Percentiles rank a stretch among this genome's conserved stretches.
Conservation (phyloP, 352 stramenopile genomes). For the Phytophthora sp. region DNA sequence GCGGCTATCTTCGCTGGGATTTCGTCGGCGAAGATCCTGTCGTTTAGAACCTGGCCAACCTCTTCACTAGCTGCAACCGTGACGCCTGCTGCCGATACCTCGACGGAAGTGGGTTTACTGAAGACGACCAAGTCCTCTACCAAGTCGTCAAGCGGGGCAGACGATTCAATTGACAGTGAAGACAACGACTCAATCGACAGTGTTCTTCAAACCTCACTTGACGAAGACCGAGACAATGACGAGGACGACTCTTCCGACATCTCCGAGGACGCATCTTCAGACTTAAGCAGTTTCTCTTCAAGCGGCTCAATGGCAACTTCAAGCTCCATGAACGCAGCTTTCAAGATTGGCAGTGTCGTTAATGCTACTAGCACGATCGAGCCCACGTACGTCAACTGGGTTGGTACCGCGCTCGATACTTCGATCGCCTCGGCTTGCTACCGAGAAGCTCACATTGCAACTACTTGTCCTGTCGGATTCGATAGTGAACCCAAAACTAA, state of each 20-base stretch:
- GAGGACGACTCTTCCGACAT: not conserved
- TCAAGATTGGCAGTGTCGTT: slow-evolving; percentile 8
- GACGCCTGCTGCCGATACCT: not conserved
- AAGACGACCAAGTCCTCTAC: not conserved
- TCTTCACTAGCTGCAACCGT: slow-evolving; percentile 15
- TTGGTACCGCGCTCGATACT: slow-evolving; percentile 29
- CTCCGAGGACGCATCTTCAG: not conserved
- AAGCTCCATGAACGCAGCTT: slow-evolving; percentile 6
- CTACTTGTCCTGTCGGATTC: slow-evolving; percentile 28
- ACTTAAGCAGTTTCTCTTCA: not conserved
- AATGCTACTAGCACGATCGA: slow-evolving; percentile 34
- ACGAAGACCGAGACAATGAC: not conserved
- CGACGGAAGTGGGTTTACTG: slow-evolving; percentile 7
- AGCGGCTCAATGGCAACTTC: not conserved
- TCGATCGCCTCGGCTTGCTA: slow-evolving; percentile 38
- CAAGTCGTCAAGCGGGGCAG: not conserved
- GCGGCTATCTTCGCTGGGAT: slow-evolving; percentile 9
- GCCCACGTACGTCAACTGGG: slow-evolving; percentile 36
- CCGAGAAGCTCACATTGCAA: slow-evolving; percentile 38
- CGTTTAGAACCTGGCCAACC: slow-evolving; percentile 8
- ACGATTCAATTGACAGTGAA: slow-evolving; percentile 19
- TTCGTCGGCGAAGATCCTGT: slow-evolving; percentile 17
- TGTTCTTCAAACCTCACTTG: not conserved
- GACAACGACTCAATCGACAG: slow-evolving; percentile 9
- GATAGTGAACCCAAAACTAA: slow-evolving; percentile 17